These are phyloP conservation scores for Thinopyrum elongatum DNA, from an alignment of 176 grass and related monocot species.

Conservation along the genomic window DNA sequence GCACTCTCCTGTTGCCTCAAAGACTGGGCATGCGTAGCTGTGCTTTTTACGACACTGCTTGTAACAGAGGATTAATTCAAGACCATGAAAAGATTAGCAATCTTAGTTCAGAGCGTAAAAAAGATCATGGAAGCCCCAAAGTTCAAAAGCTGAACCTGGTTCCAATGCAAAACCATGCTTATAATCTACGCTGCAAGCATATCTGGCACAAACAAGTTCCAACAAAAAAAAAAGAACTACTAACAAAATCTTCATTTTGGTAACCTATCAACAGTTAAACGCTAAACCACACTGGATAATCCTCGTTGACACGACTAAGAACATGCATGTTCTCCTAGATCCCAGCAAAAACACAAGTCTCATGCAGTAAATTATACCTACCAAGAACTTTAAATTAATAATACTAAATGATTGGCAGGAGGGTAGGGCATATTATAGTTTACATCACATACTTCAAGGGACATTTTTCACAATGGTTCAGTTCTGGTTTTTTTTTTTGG, in stretches of 20 bases:
- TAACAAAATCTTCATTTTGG: neutral
- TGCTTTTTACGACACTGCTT: conserved; percentile 96
- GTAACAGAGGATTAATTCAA: conserved; percentile 59
- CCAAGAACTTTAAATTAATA: neutral
- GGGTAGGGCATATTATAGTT: neutral
- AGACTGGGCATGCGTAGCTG: conserved; percentile 75
- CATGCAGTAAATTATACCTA: neutral
- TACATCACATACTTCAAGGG: neutral
- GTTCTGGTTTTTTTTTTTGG: neutral
- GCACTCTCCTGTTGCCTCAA: conserved; percentile 80
- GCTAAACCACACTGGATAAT: neutral
- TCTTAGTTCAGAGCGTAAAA: conserved; percentile 25
- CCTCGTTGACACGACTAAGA: neutral
- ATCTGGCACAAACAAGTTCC: neutral
- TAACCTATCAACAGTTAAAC: neutral
- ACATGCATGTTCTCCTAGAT: neutral
- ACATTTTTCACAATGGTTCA: neutral
- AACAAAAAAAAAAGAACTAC: neutral
- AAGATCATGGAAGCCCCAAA: conserved; percentile 8
- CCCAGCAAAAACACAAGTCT: neutral
- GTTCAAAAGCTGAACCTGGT: conserved; percentile 12
- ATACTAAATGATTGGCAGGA: neutral
- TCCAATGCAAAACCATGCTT: conserved; percentile 18
- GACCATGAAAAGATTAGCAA: conserved; percentile 43
- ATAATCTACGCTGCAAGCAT: neutral